Evolutionary conservation across 805 yeast species (phyloP), one percentile per base, ranked within the genome.

Genomic region (Metschnikowia dekortorum): DNA sequence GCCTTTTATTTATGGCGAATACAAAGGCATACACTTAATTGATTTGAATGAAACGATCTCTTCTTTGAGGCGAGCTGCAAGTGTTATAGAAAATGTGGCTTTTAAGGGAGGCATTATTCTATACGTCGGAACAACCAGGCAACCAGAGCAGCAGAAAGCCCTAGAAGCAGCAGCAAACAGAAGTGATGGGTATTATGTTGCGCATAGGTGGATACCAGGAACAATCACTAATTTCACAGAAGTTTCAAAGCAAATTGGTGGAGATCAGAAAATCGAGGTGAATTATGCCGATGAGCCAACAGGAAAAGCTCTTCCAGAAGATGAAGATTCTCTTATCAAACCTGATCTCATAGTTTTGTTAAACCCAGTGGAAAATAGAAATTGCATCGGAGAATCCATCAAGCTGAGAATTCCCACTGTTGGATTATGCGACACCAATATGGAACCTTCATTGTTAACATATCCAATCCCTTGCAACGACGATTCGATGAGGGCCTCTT

Each of bases 381-480:
- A 83, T 59, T 85, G 91, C 46, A 71, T 94, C 46, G 76, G 76
- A 46, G 99, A 94, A 70, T 94, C 97, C 54, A 79, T 82, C 58
- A 82, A 82, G 62, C 76, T 84, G 52, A 80, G 96, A 65, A 81
- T 94, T 32, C 99, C 99, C 51, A 90, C 97, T 0, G 83, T 94
- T 60, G 98, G 97, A 30, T 79, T 94, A 51, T 83, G 94, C 54
- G 99, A 94, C 70, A 91, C 98, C 22, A 92, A 94, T 68, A 83
- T 87, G 65, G 97, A 94, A 64, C 96, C 97, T 8, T 80, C 87
- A 13, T 71, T 86, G 58, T 87, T 92, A 48, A 89, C 97, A 1
- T 94, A 94, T 64, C 96, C 98, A 46, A 87, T 94, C 57, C 98
- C 98, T 14, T 96, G 96, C 55, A 94, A 94, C 65, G 98, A 94